These are phyloP conservation scores for Prunella vulgaris DNA, from an alignment of 257 asterid species.

Conservation along the genomic window DNA sequence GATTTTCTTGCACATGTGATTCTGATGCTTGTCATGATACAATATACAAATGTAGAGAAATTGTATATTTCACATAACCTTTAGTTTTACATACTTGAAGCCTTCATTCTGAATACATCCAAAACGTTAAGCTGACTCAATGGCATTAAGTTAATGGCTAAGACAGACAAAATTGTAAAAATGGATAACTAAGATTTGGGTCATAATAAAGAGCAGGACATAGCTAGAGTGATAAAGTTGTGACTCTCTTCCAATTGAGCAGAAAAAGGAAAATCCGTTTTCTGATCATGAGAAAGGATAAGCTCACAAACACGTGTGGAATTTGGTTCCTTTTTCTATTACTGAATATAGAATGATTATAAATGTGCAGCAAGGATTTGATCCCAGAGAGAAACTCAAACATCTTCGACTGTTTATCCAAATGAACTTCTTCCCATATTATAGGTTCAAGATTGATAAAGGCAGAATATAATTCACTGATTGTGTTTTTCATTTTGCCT, in stretches of 20 bases:
- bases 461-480: not conserved
- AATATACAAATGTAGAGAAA: not conserved
- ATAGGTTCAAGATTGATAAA: not conserved
- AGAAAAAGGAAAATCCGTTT: too few relatives aligned
- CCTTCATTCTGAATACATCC: too few relatives aligned
- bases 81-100: not conserved
- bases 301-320: not conserved
- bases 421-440: not conserved
- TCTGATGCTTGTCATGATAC: slow-evolving; percentile 4
- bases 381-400: not conserved
- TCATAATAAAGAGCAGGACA: too few relatives aligned
- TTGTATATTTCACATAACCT: not conserved
- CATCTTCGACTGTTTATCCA: not conserved
- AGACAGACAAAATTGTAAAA: too few relatives aligned
- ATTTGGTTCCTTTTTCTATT: not conserved
- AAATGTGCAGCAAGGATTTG: not conserved
- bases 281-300: not conserved
- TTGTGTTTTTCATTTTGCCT: not conserved
- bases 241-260: too few relatives aligned
- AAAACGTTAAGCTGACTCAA: too few relatives aligned
- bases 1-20: not conserved
- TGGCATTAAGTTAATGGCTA: too few relatives aligned
- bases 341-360: not conserved
- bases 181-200: too few relatives aligned
- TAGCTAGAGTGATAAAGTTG: too few relatives aligned